Percentiles rank a stretch among this genome's conserved stretches.
These are phyloP conservation scores for Nannochloris sp. DNA, from an alignment of 139 green algal species.

Conservation along the genomic window DNA sequence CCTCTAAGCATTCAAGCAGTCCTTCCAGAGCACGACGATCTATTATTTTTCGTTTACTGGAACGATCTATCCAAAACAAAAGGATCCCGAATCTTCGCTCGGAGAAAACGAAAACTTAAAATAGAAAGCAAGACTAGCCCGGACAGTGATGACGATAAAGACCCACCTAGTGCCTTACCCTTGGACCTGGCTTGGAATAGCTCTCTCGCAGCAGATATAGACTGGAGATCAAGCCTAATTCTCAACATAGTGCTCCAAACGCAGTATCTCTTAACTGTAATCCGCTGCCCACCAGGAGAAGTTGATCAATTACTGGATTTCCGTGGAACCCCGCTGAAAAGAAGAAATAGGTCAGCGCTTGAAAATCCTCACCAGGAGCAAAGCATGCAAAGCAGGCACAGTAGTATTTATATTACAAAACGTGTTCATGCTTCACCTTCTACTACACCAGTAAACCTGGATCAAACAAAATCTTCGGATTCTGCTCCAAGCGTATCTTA, in stretches of 20 bases:
- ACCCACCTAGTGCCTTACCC: slow-evolving; percentile 9
- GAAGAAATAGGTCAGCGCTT: too few relatives aligned
- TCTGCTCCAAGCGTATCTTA: slow-evolving; percentile 37
- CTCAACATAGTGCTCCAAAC: slow-evolving; percentile 67
- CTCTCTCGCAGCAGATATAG: slow-evolving; percentile 18
- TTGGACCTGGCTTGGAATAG: background rate
- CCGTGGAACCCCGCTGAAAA: too few relatives aligned
- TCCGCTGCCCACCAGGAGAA: slow-evolving; percentile 26
- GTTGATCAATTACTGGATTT: background rate
- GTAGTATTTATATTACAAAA: slow-evolving; percentile 35
- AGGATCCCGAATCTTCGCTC: background rate
- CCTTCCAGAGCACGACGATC: slow-evolving; percentile 25
- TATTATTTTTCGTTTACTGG: slow-evolving; percentile 40
- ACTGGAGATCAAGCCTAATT: slow-evolving; percentile 46
- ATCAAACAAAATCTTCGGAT: slow-evolving; percentile 20
- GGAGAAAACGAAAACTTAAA: background rate
- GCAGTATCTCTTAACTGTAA: slow-evolving; percentile 49
- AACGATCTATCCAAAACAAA: background rate
- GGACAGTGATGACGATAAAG: too few relatives aligned
- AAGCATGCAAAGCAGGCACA: background rate
- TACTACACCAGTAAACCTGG: slow-evolving; percentile 48
- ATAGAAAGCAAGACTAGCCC: too few relatives aligned
- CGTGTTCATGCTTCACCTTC: background rate
- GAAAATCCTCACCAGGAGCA: too few relatives aligned
- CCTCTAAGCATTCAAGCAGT: background rate